These are phyloP conservation scores for Lasiosphaeris hirsuta DNA, from an alignment of 495 filamentous ascomycete genomes.

Conservation along the genomic window DNA sequence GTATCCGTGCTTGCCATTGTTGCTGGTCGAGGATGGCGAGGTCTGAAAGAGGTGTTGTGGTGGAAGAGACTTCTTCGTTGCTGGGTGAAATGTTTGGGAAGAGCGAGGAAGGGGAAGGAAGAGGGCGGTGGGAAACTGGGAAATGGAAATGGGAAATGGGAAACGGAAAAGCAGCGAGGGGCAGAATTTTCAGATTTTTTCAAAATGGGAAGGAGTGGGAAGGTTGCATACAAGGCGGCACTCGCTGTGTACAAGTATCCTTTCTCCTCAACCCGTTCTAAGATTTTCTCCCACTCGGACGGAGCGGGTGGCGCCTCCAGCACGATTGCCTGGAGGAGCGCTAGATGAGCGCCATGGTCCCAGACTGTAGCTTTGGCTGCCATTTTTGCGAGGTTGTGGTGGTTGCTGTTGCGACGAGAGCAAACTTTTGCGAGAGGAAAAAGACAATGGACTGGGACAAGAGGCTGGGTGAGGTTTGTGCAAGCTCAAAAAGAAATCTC, in stretches of 20 bases:
- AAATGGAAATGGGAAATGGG: background rate
- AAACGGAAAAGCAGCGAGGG: background rate
- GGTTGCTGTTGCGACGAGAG: background rate
- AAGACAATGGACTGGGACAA: background rate
- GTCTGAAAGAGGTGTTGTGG: background rate
- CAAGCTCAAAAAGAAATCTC: background rate
- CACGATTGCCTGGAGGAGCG: conserved; percentile 31
- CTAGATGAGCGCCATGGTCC: conserved; percentile 33
- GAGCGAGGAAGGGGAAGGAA: background rate
- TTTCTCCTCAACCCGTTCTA: conserved; percentile 11
- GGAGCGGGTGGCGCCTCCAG: conserved; percentile 14
- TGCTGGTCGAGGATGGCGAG: background rate
- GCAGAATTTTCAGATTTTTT: background rate
- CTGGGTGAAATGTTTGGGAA: background rate
- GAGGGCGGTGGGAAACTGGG: background rate
- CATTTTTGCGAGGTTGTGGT: conserved; percentile 9
- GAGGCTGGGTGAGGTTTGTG: background rate
- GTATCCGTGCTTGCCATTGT: no score
- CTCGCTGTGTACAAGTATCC: conserved; percentile 28
- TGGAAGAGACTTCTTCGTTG: background rate
- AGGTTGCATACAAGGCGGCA: conserved; percentile 27
- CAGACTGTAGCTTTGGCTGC: conserved; percentile 26
- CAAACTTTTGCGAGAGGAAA: background rate
- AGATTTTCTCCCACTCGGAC: conserved; percentile 24
- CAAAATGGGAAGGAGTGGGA: no score